Evolutionary conservation across 176 grass and related monocot genomes (phyloP).

Genomic region (Stipa capillata): DNA sequence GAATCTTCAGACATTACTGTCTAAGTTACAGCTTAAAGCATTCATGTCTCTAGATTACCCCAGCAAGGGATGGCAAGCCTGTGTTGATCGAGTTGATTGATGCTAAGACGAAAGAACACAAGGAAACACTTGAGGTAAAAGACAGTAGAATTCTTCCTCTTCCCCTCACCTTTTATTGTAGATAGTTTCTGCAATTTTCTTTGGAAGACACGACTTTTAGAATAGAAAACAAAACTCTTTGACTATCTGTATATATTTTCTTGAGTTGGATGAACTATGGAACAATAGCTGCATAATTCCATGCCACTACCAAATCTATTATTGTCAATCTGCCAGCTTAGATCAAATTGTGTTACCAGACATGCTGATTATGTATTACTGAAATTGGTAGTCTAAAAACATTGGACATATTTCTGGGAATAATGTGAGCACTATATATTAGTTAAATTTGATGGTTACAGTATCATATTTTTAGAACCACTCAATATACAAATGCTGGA

Average conservation of each 20-base stretch:
- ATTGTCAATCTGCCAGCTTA: not conserved
- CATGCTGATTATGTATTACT: not conserved
- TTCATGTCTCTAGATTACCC: slow-evolving; percentile 40
- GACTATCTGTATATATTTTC: slow-evolving; percentile 5
- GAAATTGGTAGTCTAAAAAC: not conserved
- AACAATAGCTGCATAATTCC: not conserved
- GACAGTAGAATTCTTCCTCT: not conserved
- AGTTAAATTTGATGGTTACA: not conserved
- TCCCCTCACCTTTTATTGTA: not conserved
- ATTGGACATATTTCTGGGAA: not conserved
- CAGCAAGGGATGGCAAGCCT: slow-evolving; percentile 60
- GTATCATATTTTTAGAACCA: not conserved
- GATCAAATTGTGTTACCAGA: not conserved
- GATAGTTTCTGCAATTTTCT: not conserved
- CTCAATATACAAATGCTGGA: not conserved
- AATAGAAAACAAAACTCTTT: not conserved
- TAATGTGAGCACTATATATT: not conserved
- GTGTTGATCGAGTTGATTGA: slow-evolving; percentile 64
- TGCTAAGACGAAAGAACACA: slow-evolving; percentile 64
- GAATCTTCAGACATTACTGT: not conserved
- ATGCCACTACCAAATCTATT: not conserved
- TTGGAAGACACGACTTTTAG: not conserved
- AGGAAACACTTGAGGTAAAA: slow-evolving; percentile 53
- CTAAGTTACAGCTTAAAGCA: not conserved
- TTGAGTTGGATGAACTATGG: not conserved